phyloP scores from a whole-genome alignment of 257 asterid species.

The Rauvolfia tetraphylla region DNA sequence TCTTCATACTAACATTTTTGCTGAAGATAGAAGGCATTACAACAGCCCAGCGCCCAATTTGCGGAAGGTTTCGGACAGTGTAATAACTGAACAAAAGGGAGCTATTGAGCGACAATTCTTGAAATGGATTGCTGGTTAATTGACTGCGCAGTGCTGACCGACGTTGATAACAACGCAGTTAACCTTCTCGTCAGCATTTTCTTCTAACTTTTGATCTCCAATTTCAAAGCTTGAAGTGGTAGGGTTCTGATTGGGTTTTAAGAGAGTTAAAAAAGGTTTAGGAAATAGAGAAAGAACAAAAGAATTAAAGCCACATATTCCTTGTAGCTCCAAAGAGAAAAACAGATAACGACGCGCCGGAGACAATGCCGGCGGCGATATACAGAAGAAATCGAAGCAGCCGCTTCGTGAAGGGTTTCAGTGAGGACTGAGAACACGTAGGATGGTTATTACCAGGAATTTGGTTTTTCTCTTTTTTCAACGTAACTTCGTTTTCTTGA shows the following conservation, averaged over 20 bases:
- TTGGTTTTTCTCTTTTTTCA: no score
- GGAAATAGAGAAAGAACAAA: background rate
- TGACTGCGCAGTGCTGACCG: conserved; percentile 26
- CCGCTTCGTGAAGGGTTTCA: background rate
- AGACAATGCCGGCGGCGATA: conserved; percentile 3
- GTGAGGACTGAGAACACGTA: background rate
- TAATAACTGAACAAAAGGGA: conserved; percentile 22
- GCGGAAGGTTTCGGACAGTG: conserved; percentile 6
- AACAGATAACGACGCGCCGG: background rate
- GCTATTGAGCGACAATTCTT: conserved; percentile 19
- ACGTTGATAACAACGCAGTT: conserved; percentile 37
- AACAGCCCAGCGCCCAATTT: conserved; percentile 10
- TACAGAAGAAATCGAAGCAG: background rate
- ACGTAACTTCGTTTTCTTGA: no score
- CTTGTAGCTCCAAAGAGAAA: background rate
- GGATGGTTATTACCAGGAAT: background rate
- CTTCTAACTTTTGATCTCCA: background rate
- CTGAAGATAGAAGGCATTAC: conserved; percentile 9
- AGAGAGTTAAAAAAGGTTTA: background rate
- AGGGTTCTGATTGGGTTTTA: background rate
- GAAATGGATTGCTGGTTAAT: conserved; percentile 27
- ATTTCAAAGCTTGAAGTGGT: background rate
- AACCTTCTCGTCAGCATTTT: conserved; percentile 67
- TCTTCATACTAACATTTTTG: conserved; percentile 23
- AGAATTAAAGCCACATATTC: background rate